A percentile compares a stretch with the other conserved stretches of the same genome.
These are phyloP conservation scores for Stephanodiscus triporus DNA, from an alignment of 108 stramenopile species.

Conservation along the genomic window DNA sequence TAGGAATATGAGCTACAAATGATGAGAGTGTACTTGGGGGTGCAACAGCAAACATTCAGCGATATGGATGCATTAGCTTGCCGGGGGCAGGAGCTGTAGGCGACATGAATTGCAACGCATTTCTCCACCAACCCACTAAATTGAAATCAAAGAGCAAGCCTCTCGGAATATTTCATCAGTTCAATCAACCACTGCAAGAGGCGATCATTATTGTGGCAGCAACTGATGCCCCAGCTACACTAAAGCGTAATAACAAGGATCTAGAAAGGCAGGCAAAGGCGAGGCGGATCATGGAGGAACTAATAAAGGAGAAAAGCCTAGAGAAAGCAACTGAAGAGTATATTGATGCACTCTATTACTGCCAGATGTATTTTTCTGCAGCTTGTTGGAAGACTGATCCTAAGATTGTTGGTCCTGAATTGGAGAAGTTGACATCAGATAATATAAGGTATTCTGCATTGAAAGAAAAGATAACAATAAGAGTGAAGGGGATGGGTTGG, in stretches of 20 bases:
- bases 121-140: background rate
- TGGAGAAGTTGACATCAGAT: conserved; percentile 16
- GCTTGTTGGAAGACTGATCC: conserved; percentile 30
- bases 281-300: conserved; percentile 10
- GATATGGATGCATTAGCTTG: conserved; percentile 13
- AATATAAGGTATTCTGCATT: conserved; percentile 8
- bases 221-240: conserved; percentile 15
- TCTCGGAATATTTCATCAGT: conserved; percentile 13
- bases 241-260: background rate
- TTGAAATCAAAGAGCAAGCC: background rate
- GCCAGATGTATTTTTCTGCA: conserved; percentile 23
- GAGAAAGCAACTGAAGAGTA: conserved; percentile 14
- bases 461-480: conserved; percentile 25
- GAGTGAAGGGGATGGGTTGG: conserved; percentile 22
- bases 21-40: conserved; percentile 29
- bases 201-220: conserved; percentile 7
- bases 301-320: conserved; percentile 11
- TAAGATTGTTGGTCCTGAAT: conserved; percentile 1
- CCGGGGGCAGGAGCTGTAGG: conserved; percentile 10
- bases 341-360: conserved; percentile 27
- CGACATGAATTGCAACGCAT: conserved; percentile 1
- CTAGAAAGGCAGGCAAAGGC: conserved; percentile 11
- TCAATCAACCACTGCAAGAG: conserved; percentile 3
- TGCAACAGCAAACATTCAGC: conserved; percentile 13
- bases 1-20: too few relatives aligned